Evolutionary conservation across 805 yeast species (phyloP).

Genomic region (Kazachstania viticola): DNA sequence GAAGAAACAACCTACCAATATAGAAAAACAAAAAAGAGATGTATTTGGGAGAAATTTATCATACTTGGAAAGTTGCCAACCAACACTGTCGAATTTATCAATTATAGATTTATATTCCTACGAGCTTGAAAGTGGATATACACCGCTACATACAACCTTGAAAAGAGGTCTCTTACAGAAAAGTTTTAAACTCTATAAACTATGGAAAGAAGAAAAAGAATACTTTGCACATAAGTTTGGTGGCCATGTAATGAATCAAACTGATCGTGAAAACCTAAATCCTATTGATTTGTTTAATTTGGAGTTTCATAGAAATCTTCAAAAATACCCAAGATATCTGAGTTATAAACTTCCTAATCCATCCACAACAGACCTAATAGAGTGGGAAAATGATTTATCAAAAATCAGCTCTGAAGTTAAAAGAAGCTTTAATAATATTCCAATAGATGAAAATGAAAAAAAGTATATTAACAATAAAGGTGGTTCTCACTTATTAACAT

Average conservation of each 20-base stretch:
- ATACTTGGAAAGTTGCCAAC: constrained; percentile 15
- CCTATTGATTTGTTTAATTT: constrained; percentile 52
- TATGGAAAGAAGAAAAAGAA: constrained; percentile 19
- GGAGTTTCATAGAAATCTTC: constrained; percentile 5
- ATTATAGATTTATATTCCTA: constrained; percentile 29
- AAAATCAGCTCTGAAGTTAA: constrained; percentile 1
- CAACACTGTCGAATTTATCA: constrained; percentile 5
- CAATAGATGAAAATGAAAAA: constrained; percentile 1
- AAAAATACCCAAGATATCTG: constrained; percentile 7
- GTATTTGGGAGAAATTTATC: constrained; percentile 48
- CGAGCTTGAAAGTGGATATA: constrained; percentile 77
- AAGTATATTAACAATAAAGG: constrained; percentile 27
- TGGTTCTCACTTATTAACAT: constrained; percentile 46
- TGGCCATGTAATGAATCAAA: constrained; percentile 30
- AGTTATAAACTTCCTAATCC: background rate
- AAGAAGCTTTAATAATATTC: constrained; percentile 4
- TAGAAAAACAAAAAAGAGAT: constrained; percentile 33
- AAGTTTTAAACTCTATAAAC: constrained; percentile 18
- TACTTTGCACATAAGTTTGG: constrained; percentile 11
- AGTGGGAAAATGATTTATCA: constrained; percentile 3
- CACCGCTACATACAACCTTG: constrained; percentile 59
- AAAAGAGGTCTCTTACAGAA: constrained; percentile 23
- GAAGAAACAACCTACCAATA: background rate
- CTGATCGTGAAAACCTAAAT: constrained; percentile 60
- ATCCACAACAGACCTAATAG: background rate